Evolutionary conservation across 2,329 filamentous ascomycete genomes (phyloP).

Genomic region (Fusarium heterosporum): DNA sequence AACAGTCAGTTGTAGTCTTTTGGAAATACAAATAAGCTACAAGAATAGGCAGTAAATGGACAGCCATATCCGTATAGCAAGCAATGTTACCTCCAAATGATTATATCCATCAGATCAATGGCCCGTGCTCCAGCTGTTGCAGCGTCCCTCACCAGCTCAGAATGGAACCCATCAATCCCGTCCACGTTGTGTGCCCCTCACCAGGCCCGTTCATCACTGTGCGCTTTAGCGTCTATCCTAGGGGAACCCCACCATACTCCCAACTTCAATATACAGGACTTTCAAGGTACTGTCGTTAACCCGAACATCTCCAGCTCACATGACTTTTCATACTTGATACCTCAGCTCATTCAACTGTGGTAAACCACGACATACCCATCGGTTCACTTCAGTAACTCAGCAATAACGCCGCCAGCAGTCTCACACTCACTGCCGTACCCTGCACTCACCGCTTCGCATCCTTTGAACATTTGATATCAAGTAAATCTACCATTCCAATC

Average conservation of each 20-base stretch:
- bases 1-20: too few relatives aligned
- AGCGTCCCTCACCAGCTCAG: not conserved
- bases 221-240: conserved; percentile 24
- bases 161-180: not conserved
- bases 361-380: not conserved
- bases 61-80: too few relatives aligned
- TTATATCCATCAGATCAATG: not conserved
- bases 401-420: conserved; percentile 1
- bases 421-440: conserved; percentile 25
- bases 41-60: too few relatives aligned
- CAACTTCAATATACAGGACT: conserved; percentile 15
- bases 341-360: not conserved
- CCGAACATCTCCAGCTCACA: not conserved
- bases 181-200: conserved; percentile 29
- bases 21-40: too few relatives aligned
- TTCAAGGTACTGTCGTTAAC: not conserved
- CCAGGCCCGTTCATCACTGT: conserved; percentile 19
- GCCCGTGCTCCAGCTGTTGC: conserved; percentile 22
- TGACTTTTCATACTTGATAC: not conserved
- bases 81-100: not conserved
- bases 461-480: conserved; percentile 34
- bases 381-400: conserved; percentile 1
- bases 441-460: conserved; percentile 40
- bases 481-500: conserved; percentile 46
- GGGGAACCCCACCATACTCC: conserved; percentile 24